Conservation (phyloP, 1,284 basidiomycete genomes). For the Sutorius eximius region DNA sequence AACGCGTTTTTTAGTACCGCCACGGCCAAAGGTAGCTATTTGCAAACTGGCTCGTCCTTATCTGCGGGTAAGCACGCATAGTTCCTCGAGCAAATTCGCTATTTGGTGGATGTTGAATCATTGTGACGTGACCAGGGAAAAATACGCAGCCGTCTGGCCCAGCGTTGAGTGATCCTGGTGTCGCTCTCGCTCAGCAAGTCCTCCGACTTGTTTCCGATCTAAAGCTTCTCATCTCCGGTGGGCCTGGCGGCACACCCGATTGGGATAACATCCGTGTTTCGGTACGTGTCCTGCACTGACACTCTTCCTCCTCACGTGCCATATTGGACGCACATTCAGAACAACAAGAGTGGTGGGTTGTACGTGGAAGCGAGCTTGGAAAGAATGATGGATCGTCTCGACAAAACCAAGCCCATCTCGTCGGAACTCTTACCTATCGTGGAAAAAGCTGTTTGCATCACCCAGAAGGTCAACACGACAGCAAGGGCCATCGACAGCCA, state of each 20-base stretch:
- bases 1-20: constrained; percentile 13
- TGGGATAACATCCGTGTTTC: constrained; percentile 17
- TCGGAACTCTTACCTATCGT: constrained; percentile 12
- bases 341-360: constrained; percentile 16
- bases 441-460: constrained; percentile 1
- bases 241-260: constrained; percentile 15
- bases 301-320: background rate
- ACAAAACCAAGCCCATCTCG: constrained; percentile 18
- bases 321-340: background rate
- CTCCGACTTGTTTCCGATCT: constrained; percentile 8
- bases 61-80: background rate
- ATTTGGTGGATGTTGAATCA: background rate
- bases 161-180: constrained; percentile 15
- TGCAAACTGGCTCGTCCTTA: constrained; percentile 14
- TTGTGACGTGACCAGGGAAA: background rate
- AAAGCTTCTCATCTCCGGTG: constrained; percentile 15
- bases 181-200: constrained; percentile 8
- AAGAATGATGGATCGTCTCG: constrained; percentile 8
- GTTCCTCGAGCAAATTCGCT: background rate
- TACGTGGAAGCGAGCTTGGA: constrained; percentile 18
- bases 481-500: constrained; percentile 7
- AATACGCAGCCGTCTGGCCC: constrained; percentile 13
- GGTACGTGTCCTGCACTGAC: constrained; percentile 1
- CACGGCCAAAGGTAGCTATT: constrained; percentile 6
- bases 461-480: constrained; percentile 3